These are phyloP conservation scores for Orbilia quercus DNA, from an alignment of 2,329 filamentous ascomycete genomes.

Conservation along the genomic window DNA sequence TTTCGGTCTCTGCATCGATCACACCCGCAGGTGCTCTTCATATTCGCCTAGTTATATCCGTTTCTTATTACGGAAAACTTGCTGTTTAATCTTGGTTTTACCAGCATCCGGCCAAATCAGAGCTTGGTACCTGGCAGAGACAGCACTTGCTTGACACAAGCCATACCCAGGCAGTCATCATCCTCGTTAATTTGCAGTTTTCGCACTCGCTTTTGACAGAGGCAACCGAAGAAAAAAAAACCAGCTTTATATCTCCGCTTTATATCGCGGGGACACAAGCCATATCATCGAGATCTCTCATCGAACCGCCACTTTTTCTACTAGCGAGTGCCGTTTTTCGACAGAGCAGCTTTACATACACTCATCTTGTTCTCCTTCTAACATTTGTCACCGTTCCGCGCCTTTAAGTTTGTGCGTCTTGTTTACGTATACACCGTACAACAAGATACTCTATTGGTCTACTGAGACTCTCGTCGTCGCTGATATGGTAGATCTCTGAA, in stretches of 20 bases:
- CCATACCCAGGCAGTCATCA: slow-evolving; percentile 37
- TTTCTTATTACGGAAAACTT: not conserved
- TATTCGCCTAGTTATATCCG: slow-evolving; percentile 11
- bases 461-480: not conserved
- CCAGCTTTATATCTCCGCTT: slow-evolving; percentile 54
- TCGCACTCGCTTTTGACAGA: slow-evolving; percentile 33
- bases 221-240: no score
- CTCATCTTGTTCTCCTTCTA: slow-evolving; percentile 7
- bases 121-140: slow-evolving; percentile 48
- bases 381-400: slow-evolving; percentile 52
- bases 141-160: slow-evolving; percentile 50
- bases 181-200: slow-evolving; percentile 52
- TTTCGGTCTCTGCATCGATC: not conserved
- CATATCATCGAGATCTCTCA: slow-evolving; percentile 42
- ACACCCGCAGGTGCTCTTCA: slow-evolving; percentile 14
- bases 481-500: no score
- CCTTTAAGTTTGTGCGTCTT: slow-evolving; percentile 45
- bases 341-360: slow-evolving; percentile 18
- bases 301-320: slow-evolving; percentile 54
- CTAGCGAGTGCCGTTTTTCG: slow-evolving; percentile 45
- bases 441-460: not conserved
- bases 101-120: slow-evolving; percentile 46
- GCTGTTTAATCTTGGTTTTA: slow-evolving; percentile 15
- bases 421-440: slow-evolving; percentile 39
- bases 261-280: slow-evolving; percentile 50